phyloP scores from a whole-genome alignment of 177 flowering plant species.

The Vitis hybrid region DNA sequence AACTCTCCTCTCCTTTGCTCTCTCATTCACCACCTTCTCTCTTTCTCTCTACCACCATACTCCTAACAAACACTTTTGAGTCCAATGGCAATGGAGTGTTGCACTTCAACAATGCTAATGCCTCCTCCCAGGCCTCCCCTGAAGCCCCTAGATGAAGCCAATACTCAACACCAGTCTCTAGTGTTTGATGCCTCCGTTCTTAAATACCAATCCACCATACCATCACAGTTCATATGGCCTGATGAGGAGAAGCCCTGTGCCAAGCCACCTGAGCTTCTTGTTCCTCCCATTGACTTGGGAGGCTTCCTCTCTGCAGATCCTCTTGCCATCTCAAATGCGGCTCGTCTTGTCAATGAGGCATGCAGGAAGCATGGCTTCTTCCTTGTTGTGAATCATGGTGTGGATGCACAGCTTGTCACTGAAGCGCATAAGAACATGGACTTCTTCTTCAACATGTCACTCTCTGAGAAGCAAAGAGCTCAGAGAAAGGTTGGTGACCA shows the following conservation, averaged over 20 bases:
- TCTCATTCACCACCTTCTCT: not conserved
- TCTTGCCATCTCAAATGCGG: not conserved
- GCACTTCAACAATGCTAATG: not conserved
- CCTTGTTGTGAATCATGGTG: conserved; percentile 46
- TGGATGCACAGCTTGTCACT: conserved; percentile 26
- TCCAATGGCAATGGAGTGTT: not conserved
- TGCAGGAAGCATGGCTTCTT: conserved; percentile 54
- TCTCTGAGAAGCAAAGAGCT: conserved; percentile 38
- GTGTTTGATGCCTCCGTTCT: conserved; percentile 21
- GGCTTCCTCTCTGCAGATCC: conserved; percentile 35
- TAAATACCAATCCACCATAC: conserved; percentile 23
- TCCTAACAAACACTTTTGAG: no score
- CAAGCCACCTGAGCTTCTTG: conserved; percentile 21
- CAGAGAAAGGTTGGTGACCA: conserved; percentile 40
- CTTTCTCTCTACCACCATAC: not conserved
- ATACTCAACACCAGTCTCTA: not conserved
- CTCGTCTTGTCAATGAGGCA: conserved; percentile 28
- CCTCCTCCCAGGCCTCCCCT: not conserved
- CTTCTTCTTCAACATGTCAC: conserved; percentile 32
- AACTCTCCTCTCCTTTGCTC: not conserved
- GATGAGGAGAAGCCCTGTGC: conserved; percentile 38
- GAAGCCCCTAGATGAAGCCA: not conserved
- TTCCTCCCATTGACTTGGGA: conserved; percentile 39
- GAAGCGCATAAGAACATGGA: conserved; percentile 32
- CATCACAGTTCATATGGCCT: conserved; percentile 53